A percentile compares a stretch with the other conserved stretches of the same genome.
These are phyloP conservation scores for Trichoderma aggressivum DNA, from an alignment of 2,329 filamentous ascomycete genomes.

Conservation along the genomic window DNA sequence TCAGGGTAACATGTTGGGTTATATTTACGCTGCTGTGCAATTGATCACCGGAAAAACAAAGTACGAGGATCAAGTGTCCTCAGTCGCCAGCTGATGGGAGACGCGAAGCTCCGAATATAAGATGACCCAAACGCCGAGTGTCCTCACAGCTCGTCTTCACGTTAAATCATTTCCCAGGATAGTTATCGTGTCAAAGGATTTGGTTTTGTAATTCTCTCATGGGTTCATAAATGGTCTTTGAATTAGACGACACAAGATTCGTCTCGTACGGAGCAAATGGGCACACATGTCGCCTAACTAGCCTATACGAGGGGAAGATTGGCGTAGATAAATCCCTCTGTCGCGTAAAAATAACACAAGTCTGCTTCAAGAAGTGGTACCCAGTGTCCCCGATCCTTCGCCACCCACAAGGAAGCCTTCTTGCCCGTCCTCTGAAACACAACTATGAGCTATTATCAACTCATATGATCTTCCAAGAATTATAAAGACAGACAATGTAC, in stretches of 20 bases:
- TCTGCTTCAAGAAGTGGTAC: neutral
- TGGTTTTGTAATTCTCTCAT: neutral
- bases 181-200: neutral
- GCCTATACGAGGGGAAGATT: neutral
- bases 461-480: neutral
- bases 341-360: neutral
- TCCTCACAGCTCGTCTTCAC: neutral
- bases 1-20: neutral
- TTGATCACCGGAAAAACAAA: neutral
- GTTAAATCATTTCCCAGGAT: rapidly evolving
- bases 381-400: neutral
- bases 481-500: rapidly evolving
- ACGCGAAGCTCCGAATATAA: neutral
- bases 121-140: neutral
- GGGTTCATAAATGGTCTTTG: neutral
- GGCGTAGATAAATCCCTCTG: neutral
- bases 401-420: neutral
- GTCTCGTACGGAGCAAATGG: neutral
- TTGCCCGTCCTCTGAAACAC: neutral
- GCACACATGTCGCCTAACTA: neutral
- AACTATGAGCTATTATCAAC: neutral
- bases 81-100: neutral
- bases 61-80: neutral
- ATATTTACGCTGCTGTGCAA: neutral
- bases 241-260: neutral